Percentiles rank a stretch among this genome's conserved stretches.
Conservation (phyloP, 176 grass and related monocot genomes). For the Chloris gayana region DNA sequence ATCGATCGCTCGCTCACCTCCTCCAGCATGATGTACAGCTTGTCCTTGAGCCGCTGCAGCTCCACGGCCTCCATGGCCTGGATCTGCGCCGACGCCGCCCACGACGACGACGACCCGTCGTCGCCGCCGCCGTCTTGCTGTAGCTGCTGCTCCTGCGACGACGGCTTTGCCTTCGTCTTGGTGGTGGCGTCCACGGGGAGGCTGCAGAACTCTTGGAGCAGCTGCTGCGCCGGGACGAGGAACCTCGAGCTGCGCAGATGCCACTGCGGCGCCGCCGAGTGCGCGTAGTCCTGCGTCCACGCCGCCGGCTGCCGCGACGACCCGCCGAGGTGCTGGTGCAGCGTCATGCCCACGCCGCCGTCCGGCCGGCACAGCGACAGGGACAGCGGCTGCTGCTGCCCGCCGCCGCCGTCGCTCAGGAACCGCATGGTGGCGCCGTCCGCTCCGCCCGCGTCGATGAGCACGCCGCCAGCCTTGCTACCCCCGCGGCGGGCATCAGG, state of each 20-base stretch:
- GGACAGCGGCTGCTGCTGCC: conserved; percentile 46
- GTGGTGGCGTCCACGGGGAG: conserved; percentile 29
- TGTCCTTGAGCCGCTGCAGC: conserved; percentile 83
- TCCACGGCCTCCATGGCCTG: conserved; percentile 71
- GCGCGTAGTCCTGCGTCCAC: conserved; percentile 37
- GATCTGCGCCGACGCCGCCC: conserved; percentile 55
- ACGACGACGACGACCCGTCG: conserved; percentile 65
- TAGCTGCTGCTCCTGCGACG: conserved; percentile 35
- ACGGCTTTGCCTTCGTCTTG: background rate
- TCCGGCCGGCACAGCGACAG: conserved; percentile 52
- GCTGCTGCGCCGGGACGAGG: conserved; percentile 67
- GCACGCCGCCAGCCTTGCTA: conserved; percentile 34
- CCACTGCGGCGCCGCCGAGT: conserved; percentile 24
- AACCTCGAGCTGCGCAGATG: conserved; percentile 68
- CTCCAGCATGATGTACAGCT: conserved; percentile 86
- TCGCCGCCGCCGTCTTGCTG: conserved; percentile 42
- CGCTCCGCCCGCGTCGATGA: conserved; percentile 23
- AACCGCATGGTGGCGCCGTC: conserved; percentile 40
- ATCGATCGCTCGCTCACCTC: conserved; percentile 71
- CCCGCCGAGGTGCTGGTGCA: conserved; percentile 45
- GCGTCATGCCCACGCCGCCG: conserved; percentile 19
- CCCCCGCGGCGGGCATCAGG: conserved; percentile 31
- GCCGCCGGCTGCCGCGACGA: conserved; percentile 29
- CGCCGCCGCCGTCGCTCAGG: conserved; percentile 33
- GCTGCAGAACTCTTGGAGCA: conserved; percentile 87